Evolutionary conservation across 2,329 filamentous ascomycete genomes (phyloP), one percentile per base, ranked within the genome.

Genomic region (Aspergillus terreus): DNA sequence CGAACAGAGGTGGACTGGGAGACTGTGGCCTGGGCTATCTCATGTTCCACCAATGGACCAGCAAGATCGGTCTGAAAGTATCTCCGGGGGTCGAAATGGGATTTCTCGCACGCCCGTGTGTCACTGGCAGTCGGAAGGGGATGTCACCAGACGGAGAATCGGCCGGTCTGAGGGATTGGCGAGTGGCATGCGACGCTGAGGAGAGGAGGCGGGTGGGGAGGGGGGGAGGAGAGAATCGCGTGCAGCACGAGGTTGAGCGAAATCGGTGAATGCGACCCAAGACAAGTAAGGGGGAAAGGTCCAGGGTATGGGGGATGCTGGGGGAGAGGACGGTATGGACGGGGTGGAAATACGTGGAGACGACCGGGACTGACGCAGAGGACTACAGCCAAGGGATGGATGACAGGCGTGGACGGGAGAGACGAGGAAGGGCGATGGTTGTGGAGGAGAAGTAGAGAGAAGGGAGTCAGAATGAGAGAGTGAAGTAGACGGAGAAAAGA

Each of bases 11-110:
- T 30, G 27, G 9, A 9, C 47, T 47, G 46, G 25, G 40, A 42
- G 44, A 35, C 32, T 33, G 36, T 38, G 41, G 32, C 41, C 21
- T 36, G 42, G 27, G 44, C 49, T 65, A 64, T 64, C 42, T 63
- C 63, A 65, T 64, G 46, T 62, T 63, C 63, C 52, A 53, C 49
- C 23, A 45, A 47, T 52, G 32, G 50, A n/a, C 7, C 33, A 19
- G 43, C 30, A 42, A 19, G 40, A 6, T 47, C 49, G 21, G 44
- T 42, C n/a, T 21, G 44, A 47, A 35, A 47, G 49, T 46, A 46
- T 51, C 32, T 51, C 50, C 27, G 50, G 14, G 17, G 17, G 19
- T 23, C 36, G 33, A 44, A n/a, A 30, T 17, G 15, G 9, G 9
- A 6, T 23, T 19, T 27, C 21, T 40, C 42, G n/a, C 21, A 46